Base-by-base conservation (phyloP, 495 filamentous ascomycete genomes). In the Aspergillus steynii region DNA sequence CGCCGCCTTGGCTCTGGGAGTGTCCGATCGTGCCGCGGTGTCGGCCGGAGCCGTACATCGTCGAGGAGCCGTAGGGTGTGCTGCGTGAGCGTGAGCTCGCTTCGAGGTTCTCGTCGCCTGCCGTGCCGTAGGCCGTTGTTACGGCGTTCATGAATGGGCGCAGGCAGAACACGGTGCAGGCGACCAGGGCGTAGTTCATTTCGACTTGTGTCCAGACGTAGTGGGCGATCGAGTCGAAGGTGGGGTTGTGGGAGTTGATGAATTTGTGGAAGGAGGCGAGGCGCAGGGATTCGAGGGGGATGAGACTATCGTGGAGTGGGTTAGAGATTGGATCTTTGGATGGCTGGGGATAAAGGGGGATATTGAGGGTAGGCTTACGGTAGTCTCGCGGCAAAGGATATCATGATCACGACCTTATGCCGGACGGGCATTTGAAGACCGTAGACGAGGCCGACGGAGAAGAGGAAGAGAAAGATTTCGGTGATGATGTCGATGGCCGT, bases 141-240 rank as follows among this genome's bases (percentile, higher is more conserved):
- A 59, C 49, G 29, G 56, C 56, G 31, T 50, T 50, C 56, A 59
- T 59, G 29, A 59, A 59, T 1, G 56, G 56, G 7, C 47, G 29
- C n/a, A 59, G 56, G 31, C 56, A 59, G n/a, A 59, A 59, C 20
- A 49, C 56, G 15, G 56, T 59, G 49, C 56, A 59, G 29, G 49
- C 48, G 10, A 59, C 51, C 4, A 81, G 62, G 48, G 69, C 65
- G 58, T 72, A 74, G 65, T 71, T 67, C 47, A 79, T 46, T 26
- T 68, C 62, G 32, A 73, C 64, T 58, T 79, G 75, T 3, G 70
- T 77, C 55, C 67, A 71, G 49, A 75, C 61, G 32, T 60, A 60
- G 34, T 71, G 59, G 32, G 61, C 48, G 14, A 72, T 69, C 46
- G 65, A 62, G 53, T 64, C 63, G 58, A 78, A 65, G 2, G 74